Base-by-base conservation (phyloP, 2,329 filamentous ascomycete genomes). In the Emericellopsis atlantica region DNA sequence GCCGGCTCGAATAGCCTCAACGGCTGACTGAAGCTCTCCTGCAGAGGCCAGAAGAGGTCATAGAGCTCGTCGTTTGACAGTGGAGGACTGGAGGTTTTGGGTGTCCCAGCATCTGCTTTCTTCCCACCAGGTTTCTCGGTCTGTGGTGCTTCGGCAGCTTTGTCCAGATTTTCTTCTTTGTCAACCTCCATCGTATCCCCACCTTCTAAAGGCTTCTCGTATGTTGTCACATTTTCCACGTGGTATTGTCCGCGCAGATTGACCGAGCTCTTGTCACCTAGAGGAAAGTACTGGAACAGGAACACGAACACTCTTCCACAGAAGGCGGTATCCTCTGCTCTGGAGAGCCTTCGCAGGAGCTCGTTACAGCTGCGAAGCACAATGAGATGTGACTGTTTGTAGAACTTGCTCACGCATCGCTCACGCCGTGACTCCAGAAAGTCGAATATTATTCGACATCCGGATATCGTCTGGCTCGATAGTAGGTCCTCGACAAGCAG, bases 281-380 rank as follows among this genome's bases (percentile, higher is more conserved):
- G 70, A 2, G 92, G 92, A 54, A 98, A 96, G 58, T 88, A 94
- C 59, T 98, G 92, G 60, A 96, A 98, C 56, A 98, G 77, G 60
- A 95, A 99, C 48, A 98, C 95, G 60, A 96, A 96, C 22, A 99
- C 92, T 32, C 92, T 77, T 14, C 92, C 92, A 54, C 92, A 98
- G 57, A 99, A 98, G 1, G 93, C 88, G 0, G 92, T 93, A 59
- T 98, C 92, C 58, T 96, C 89, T 4, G 92, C 90, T 43, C 92
- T 78, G n/a, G 92, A 96, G 3, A 98, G 71, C 36, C 92, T 76
- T 31, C 90, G 80, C n/a, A 98, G 69, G 14, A 98, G 70, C 62
- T 96, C 92, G 59, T 96, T 98, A 63, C 92, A 98, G 45, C 84
- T 84, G 53, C 92, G 76, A n/a, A 98, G 66, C 48, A 96, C 92